Evolutionary conservation across 495 filamentous ascomycete species (phyloP).

Genomic region (Lasiosphaeria ovina): DNA sequence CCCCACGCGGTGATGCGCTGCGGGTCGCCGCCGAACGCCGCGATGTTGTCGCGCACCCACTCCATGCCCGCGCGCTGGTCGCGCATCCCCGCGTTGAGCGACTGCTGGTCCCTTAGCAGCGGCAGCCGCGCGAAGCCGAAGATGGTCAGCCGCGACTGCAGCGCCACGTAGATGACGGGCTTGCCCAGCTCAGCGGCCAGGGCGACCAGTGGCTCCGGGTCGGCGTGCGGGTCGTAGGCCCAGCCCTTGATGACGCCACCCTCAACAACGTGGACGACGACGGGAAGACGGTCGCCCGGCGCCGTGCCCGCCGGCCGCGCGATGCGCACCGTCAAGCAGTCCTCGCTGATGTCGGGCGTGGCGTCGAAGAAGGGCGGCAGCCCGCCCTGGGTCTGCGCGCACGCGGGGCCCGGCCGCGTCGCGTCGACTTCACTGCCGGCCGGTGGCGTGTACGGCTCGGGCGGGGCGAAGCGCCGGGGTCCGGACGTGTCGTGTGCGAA

Average conservation of each 20-base stretch:
- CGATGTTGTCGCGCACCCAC: conserved; percentile 46
- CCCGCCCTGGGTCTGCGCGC: conserved; percentile 35
- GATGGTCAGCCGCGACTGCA: conserved; percentile 30
- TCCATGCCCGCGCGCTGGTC: conserved; percentile 27
- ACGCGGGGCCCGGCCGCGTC: conserved; percentile 35
- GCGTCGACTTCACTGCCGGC: conserved; percentile 35
- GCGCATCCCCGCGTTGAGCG: conserved; percentile 30
- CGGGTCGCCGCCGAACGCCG: conserved; percentile 15
- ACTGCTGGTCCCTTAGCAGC: conserved; percentile 21
- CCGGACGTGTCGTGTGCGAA: conserved; percentile 41
- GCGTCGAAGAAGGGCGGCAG: conserved; percentile 38
- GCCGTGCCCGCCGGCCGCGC: conserved; percentile 31
- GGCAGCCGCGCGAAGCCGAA: conserved; percentile 27
- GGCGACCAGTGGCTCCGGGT: conserved; percentile 36
- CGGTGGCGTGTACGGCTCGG: conserved; percentile 26
- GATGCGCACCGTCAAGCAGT: conserved; percentile 45
- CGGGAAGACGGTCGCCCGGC: conserved; percentile 35
- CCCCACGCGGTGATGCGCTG: conserved; percentile 32
- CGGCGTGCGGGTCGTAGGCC: conserved; percentile 36
- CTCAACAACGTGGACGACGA: conserved; percentile 42
- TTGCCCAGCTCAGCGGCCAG: conserved; percentile 37
- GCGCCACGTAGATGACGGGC: conserved; percentile 32
- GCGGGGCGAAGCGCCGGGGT: conserved; percentile 37
- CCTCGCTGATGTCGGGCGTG: conserved; percentile 36
- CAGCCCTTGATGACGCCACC: conserved; percentile 40